Percentiles rank a stretch among this genome's conserved stretches.
These are phyloP conservation scores for Cercospora nicotianae DNA, from an alignment of 2,329 filamentous ascomycete species.

Conservation along the genomic window DNA sequence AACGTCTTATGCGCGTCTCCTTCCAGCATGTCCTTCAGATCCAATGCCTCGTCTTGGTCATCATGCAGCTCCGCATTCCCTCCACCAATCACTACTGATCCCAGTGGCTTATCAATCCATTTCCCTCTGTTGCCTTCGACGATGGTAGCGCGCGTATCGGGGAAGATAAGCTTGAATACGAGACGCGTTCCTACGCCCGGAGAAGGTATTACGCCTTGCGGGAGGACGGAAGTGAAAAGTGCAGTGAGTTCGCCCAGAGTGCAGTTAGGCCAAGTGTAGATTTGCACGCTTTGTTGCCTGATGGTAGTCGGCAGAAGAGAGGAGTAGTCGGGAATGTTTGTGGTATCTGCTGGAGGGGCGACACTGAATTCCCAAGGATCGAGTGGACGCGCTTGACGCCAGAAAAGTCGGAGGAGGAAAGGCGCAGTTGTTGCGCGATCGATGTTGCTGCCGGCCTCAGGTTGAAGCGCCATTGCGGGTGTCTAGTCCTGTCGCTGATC, in stretches of 20 bases:
- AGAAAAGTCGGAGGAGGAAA: constrained; percentile 84
- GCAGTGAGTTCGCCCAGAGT: constrained; percentile 78
- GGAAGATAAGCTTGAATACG: constrained; percentile 83
- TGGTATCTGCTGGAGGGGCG: constrained; percentile 45
- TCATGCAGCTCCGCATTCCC: constrained; percentile 34
- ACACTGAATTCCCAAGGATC: constrained; percentile 69
- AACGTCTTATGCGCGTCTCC: constrained; percentile 72
- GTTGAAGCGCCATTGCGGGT: constrained; percentile 38
- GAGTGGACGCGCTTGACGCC: constrained; percentile 71
- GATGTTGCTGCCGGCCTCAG: constrained; percentile 46
- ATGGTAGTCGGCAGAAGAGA: constrained; percentile 59
- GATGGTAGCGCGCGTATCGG: constrained; percentile 61
- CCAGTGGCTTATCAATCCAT: constrained; percentile 78
- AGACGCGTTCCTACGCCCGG: constrained; percentile 79
- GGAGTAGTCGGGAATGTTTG: constrained; percentile 39
- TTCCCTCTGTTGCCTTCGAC: constrained; percentile 53
- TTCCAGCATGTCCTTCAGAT: constrained; percentile 41
- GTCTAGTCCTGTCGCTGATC: background rate
- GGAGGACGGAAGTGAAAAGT: constrained; percentile 69
- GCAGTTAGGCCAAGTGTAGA: constrained; percentile 85
- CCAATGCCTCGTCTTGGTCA: constrained; percentile 35
- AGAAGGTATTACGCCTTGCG: constrained; percentile 63
- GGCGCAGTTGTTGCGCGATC: constrained; percentile 73
- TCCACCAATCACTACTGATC: constrained; percentile 71
- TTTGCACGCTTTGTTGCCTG: constrained; percentile 55